phyloP scores from a whole-genome alignment of 495 filamentous ascomycete genomes.

The Cairneyella variabilis region DNA sequence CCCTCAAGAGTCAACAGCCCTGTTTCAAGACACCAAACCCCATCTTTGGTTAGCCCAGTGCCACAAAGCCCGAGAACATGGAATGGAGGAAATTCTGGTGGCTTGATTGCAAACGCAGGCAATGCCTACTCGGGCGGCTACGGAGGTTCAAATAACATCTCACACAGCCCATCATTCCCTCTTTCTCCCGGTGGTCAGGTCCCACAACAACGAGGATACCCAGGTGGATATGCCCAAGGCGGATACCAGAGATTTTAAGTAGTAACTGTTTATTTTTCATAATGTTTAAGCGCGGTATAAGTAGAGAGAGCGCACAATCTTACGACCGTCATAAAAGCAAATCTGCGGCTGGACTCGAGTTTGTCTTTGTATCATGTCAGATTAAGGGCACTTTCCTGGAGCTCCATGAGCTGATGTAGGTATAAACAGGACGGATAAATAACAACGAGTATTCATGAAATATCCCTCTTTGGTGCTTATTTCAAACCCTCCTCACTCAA shows the following conservation, averaged over 20 bases:
- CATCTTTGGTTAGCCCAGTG: conserved; percentile 5
- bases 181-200: not conserved
- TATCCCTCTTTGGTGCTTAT: no score
- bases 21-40: conserved; percentile 2
- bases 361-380: conserved; percentile 4
- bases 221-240: conserved; percentile 10
- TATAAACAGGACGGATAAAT: no score
- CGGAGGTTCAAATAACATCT: conserved; percentile 3
- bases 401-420: no score
- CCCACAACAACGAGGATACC: conserved; percentile 11
- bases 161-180: conserved; percentile 8
- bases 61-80: conserved; percentile 13
- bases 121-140: conserved; percentile 18
- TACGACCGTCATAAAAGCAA: no score
- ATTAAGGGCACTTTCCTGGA: no score
- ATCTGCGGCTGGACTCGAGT: no score
- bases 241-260: conserved; percentile 16
- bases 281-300: conserved; percentile 10
- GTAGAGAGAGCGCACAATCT: no score
- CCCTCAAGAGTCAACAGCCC: conserved; percentile 11
- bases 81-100: conserved; percentile 17
- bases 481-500: no score
- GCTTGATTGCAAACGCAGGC: conserved; percentile 13
- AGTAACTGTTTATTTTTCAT: not conserved
- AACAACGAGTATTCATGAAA: no score